Evolutionary conservation across 1,284 basidiomycete species (phyloP), one percentile per base, ranked within the genome.

Genomic region (Paramarasmius palmivorus): DNA sequence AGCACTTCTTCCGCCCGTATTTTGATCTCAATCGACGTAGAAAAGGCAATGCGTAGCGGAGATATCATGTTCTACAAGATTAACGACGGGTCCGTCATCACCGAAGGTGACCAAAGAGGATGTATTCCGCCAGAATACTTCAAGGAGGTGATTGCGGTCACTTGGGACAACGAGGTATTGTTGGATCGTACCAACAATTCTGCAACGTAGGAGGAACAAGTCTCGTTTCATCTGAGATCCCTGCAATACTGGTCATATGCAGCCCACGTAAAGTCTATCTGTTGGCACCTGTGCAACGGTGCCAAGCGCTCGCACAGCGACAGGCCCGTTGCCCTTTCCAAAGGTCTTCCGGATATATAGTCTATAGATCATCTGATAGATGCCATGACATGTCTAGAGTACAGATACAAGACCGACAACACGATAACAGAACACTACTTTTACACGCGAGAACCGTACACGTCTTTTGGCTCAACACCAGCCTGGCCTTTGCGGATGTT

Each of bases 401-500:
- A 32, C 44, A 46, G 44, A 46, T 46, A n/a, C 8, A 15, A 20
- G 22, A 22, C 22, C 26, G 17, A 29, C 25, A 23, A 46, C 22
- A 32, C n/a, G 6, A 32, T 25, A 46, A 49, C 20, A 12, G 20
- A 34, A 32, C 14, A 12, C n/a, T n/a, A 29, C 32, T 39, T 45
- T 68, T 65, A 79, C 44, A 69, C 67, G 36, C 81, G 78, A 62
- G 77, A 79, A 61, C 85, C 83, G 68, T 93, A 92, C 35, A 92
- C 90, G 67, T 92, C 89, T 67, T 89, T 79, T 59, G 90, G 80
- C 19, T 75, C 68, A 57, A 93, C 86, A 46, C 92, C 90, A 49
- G 79, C 83, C 67, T 92, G 88, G 22, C 91, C 91, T 68, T 88
- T 90, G 69, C 84, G 83, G 63, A 86, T 81, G 74, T 93, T 94